Conservation (phyloP, 83 land plant genomes). For the Thuja plicata region DNA sequence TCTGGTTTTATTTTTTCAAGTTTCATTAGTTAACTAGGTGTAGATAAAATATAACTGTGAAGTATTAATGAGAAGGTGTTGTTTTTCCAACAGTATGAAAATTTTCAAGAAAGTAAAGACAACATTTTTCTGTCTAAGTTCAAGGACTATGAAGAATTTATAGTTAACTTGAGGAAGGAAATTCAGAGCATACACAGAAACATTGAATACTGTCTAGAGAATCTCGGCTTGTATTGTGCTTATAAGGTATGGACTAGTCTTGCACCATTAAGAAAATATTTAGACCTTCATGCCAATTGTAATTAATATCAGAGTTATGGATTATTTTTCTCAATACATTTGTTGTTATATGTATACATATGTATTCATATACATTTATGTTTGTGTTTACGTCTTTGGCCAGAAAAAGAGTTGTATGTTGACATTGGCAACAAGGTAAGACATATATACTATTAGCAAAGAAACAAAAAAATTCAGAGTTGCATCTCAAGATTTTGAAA, state of each 20-base stretch:
- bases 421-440: neutral
- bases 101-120: slow-evolving; percentile 1
- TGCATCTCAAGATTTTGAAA: neutral
- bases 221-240: slow-evolving; percentile 76
- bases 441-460: neutral
- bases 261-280: neutral
- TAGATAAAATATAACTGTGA: neutral
- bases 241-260: slow-evolving; percentile 47
- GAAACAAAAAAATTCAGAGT: neutral
- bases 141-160: slow-evolving; percentile 51
- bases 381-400: neutral
- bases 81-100: slow-evolving; percentile 38
- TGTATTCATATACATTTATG: neutral
- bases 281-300: neutral
- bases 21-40: neutral
- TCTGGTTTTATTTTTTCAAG: neutral
- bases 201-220: slow-evolving; percentile 69
- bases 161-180: slow-evolving; percentile 34
- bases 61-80: neutral
- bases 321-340: neutral
- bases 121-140: slow-evolving; percentile 13
- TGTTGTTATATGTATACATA: neutral
- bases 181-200: slow-evolving; percentile 47
- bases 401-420: neutral
- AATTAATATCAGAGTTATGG: neutral